A percentile compares a stretch with the other conserved stretches of the same genome.
phyloP scores from a whole-genome alignment of 2,329 filamentous ascomycete genomes.

The Fusarium domesticum region DNA sequence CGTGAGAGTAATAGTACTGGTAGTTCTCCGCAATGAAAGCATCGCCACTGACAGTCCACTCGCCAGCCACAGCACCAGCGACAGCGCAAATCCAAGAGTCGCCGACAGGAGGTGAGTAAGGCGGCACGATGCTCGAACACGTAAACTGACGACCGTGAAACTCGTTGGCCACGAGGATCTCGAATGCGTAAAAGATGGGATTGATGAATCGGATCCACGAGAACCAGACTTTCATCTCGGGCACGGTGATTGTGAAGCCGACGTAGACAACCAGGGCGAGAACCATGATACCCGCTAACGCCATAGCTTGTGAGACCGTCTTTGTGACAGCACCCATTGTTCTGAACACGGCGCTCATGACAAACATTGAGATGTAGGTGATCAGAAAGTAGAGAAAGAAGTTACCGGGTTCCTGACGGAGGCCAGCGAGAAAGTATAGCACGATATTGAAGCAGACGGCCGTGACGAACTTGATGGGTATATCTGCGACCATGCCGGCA shows the following conservation, averaged over 20 bases:
- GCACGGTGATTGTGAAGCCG: conserved; percentile 27
- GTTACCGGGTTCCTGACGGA: conserved; percentile 56
- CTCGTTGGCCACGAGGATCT: conserved; percentile 71
- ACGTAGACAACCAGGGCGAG: conserved; percentile 46
- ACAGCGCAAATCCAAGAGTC: conserved; percentile 52
- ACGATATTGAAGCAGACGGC: conserved; percentile 52
- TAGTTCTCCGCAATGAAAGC: conserved; percentile 56
- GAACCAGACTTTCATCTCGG: conserved; percentile 61
- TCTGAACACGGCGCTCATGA: conserved; percentile 75
- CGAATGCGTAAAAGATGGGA: conserved; percentile 71
- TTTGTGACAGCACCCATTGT: conserved; percentile 69
- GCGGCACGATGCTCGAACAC: conserved; percentile 52
- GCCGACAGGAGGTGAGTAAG: conserved; percentile 42
- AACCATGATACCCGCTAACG: conserved; percentile 51
- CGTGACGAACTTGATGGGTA: conserved; percentile 56
- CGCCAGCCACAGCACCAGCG: conserved; percentile 53
- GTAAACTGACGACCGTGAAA: conserved; percentile 56
- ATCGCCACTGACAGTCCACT: conserved; percentile 56
- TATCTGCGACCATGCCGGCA: conserved; percentile 52
- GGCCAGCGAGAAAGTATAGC: conserved; percentile 55
- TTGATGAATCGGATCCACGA: conserved; percentile 75
- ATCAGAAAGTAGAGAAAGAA: conserved; percentile 79
- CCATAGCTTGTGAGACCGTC: conserved; percentile 59
- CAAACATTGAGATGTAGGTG: conserved; percentile 63
- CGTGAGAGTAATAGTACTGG: conserved; percentile 53